These are phyloP conservation scores for Quercus mongolica DNA, from an alignment of 306 rosid species.

Conservation along the genomic window DNA sequence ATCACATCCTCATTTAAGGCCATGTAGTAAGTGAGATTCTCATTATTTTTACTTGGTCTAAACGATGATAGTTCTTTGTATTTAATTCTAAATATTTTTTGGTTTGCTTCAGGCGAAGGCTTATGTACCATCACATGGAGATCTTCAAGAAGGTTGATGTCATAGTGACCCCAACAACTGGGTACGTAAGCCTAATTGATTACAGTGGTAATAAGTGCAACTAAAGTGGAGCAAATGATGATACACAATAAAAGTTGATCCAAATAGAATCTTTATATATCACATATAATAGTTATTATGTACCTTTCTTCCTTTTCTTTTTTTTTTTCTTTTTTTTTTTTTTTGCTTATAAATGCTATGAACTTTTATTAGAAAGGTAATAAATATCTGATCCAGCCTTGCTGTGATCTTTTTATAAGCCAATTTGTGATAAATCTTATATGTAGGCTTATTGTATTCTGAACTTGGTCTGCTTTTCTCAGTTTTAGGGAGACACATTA, in stretches of 20 bases:
- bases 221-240: neutral
- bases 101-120: conserved; percentile 70
- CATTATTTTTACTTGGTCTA: neutral
- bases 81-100: conserved; percentile 7
- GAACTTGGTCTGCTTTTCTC: neutral
- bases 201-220: conserved; percentile 8
- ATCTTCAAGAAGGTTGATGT: conserved; percentile 88
- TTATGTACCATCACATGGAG: conserved; percentile 84
- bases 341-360: neutral
- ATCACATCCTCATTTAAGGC: neutral
- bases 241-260: neutral
- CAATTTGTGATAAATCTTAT: neutral
- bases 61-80: neutral
- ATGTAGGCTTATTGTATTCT: neutral
- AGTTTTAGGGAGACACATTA: neutral
- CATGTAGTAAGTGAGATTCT: neutral
- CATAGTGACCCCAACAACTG: conserved; percentile 97
- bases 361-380: neutral
- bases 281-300: neutral
- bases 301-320: neutral
- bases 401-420: neutral
- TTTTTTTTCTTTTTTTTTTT: neutral
- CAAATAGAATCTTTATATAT: neutral
- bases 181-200: conserved; percentile 47
- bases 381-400: neutral